Percentiles rank a stretch among this genome's conserved stretches.
Evolutionary conservation across 768 basidiomycete genomes (phyloP).

Genomic region (Lactarius pseudohatsudake): DNA sequence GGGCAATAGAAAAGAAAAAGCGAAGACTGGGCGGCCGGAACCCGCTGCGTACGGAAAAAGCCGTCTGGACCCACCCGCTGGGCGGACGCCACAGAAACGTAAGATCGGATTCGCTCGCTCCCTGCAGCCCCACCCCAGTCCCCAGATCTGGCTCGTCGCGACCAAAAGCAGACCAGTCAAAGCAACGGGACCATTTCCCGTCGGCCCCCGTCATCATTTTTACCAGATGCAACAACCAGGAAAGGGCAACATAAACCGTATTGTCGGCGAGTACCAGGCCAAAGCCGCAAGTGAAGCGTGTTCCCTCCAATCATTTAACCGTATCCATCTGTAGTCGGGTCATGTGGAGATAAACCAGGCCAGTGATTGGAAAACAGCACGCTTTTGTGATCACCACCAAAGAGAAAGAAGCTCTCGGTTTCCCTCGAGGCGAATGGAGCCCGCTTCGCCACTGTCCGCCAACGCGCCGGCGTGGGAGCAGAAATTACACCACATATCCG

Average conservation of each 20-base stretch:
- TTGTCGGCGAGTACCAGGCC: not conserved
- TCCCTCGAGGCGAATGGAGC: not conserved
- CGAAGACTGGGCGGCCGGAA: slow-evolving; percentile 21
- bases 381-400: not conserved
- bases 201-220: not conserved
- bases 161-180: not conserved
- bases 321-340: not conserved
- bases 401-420: not conserved
- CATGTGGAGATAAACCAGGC: not conserved
- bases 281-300: not conserved
- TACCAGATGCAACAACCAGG: not conserved
- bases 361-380: not conserved
- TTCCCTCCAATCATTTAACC: not conserved
- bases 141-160: slow-evolving; percentile 8
- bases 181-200: not conserved
- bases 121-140: not conserved
- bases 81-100: slow-evolving; percentile 18
- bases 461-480: slow-evolving; percentile 22
- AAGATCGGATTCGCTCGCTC: slow-evolving; percentile 8
- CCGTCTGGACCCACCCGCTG: slow-evolving; percentile 11
- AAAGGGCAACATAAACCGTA: too few species aligned
- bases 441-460: slow-evolving; percentile 3
- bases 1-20: slow-evolving; percentile 9
- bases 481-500: not conserved
- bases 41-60: slow-evolving; percentile 17